These are phyloP conservation scores for Oryza meyeriana DNA, from an alignment of 176 grass and related monocot genomes.

Conservation along the genomic window DNA sequence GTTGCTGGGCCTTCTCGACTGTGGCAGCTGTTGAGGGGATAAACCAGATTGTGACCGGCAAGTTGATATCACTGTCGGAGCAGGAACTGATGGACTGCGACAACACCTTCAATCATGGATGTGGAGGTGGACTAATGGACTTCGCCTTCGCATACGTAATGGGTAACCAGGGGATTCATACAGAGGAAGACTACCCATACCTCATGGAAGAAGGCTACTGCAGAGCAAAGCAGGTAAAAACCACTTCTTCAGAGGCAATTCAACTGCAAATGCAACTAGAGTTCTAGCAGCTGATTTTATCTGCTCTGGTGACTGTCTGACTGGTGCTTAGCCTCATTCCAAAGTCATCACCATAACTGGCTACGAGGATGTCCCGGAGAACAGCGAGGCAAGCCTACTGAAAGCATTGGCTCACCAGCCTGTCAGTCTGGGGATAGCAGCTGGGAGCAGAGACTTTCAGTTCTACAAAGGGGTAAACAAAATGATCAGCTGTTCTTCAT, in stretches of 20 bases:
- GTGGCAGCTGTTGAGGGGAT: conserved; percentile 84
- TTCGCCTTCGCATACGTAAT: conserved; percentile 74
- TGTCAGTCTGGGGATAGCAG: conserved; percentile 72
- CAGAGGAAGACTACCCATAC: conserved; percentile 74
- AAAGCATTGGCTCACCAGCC: conserved; percentile 73
- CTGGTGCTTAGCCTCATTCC: conserved; percentile 37
- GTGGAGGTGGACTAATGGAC: conserved; percentile 74
- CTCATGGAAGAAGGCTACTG: conserved; percentile 79
- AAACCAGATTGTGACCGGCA: conserved; percentile 75
- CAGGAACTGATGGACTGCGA: conserved; percentile 92
- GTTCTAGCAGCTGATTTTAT: neutral
- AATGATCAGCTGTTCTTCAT: neutral
- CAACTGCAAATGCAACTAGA: neutral
- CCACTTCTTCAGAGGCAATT: neutral
- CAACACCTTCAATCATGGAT: conserved; percentile 51
- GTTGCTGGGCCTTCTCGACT: conserved; percentile 90
- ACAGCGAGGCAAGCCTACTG: conserved; percentile 66
- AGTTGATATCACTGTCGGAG: conserved; percentile 69
- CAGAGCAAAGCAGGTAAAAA: conserved; percentile 47
- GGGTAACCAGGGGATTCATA: conserved; percentile 54
- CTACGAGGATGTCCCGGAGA: conserved; percentile 71
- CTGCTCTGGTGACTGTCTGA: conserved; percentile 13
- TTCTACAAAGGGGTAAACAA: conserved; percentile 80
- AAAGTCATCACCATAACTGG: conserved; percentile 55
- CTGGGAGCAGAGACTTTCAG: conserved; percentile 68